These are phyloP conservation scores for Claviceps sp. DNA, from an alignment of 2,329 filamentous ascomycete species.

Conservation along the genomic window DNA sequence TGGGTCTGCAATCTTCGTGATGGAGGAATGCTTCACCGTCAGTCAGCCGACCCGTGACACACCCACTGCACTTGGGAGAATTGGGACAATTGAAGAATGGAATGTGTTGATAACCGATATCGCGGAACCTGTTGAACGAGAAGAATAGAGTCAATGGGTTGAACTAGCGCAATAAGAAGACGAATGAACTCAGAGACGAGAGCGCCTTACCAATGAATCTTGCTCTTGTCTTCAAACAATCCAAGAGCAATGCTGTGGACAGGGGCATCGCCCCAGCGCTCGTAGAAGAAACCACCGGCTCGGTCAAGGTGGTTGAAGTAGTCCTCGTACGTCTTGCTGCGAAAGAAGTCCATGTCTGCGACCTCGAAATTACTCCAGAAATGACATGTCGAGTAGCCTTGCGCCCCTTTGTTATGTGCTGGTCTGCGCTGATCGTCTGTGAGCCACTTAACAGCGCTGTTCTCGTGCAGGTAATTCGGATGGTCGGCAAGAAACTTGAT, in stretches of 20 bases:
- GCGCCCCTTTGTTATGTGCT: slow-evolving; percentile 64
- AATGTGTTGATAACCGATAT: slow-evolving; percentile 96
- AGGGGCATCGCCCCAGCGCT: slow-evolving; percentile 94
- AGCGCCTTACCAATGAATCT: slow-evolving; percentile 75
- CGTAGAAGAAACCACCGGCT: slow-evolving; percentile 95
- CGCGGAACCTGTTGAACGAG: slow-evolving; percentile 64
- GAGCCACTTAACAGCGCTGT: slow-evolving; percentile 81
- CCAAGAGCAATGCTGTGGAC: slow-evolving; percentile 91
- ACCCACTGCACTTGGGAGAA: slow-evolving; percentile 82
- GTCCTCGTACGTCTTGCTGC: slow-evolving; percentile 78
- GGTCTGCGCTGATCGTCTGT: slow-evolving; percentile 66
- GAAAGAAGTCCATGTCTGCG: slow-evolving; percentile 83
- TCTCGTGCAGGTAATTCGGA: slow-evolving; percentile 64
- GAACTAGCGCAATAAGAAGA: not conserved
- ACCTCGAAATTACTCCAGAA: slow-evolving; percentile 99
- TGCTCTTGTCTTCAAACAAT: slow-evolving; percentile 78
- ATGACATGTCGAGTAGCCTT: slow-evolving; percentile 95
- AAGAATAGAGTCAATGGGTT: slow-evolving; percentile 1
- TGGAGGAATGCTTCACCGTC: slow-evolving; percentile 77
- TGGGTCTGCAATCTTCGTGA: slow-evolving; percentile 84
- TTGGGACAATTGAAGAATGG: slow-evolving; percentile 99
- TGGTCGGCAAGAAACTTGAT: slow-evolving; percentile 78
- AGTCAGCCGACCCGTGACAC: slow-evolving; percentile 74
- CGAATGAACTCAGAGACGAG: not conserved
- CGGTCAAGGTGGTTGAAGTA: slow-evolving; percentile 97